Evolutionary conservation across 163 green algal genomes (phyloP).

Genomic region (Prototheca wickerhamii): DNA sequence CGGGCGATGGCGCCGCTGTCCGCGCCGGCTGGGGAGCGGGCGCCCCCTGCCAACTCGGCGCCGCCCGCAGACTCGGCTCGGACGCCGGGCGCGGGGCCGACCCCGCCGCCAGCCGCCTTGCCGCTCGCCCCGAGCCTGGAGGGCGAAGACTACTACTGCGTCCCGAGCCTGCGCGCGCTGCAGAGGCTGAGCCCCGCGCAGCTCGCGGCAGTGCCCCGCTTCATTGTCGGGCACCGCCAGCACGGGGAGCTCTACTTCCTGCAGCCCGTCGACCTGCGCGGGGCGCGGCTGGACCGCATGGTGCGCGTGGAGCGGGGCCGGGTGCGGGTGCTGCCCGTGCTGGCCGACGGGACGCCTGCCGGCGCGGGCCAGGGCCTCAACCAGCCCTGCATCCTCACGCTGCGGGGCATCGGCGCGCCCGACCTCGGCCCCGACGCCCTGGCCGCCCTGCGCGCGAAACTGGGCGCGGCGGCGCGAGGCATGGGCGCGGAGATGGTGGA

Average conservation of each 20-base stretch:
- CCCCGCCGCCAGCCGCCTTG: background rate
- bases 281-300: slow-evolving; percentile 19
- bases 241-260: slow-evolving; percentile 33
- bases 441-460: slow-evolving; percentile 13
- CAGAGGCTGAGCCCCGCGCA: background rate
- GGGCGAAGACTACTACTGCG: background rate
- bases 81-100: background rate
- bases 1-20: no score
- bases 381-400: slow-evolving; percentile 29
- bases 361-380: slow-evolving; percentile 24
- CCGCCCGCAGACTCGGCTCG: background rate
- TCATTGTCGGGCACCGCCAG: slow-evolving; percentile 24
- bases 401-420: slow-evolving; percentile 6
- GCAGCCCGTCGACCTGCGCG: slow-evolving; percentile 26
- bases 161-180: background rate
- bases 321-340: background rate
- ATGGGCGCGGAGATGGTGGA: slow-evolving; percentile 30
- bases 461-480: slow-evolving; percentile 9
- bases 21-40: no score
- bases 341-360: background rate
- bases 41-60: background rate
- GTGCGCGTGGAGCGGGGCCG: slow-evolving; percentile 23
- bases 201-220: slow-evolving; percentile 10
- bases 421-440: background rate
- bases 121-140: background rate